A percentile compares a stretch with the other conserved stretches of the same genome.
Evolutionary conservation across 306 rosid genomes (phyloP).

Genomic region (Urtica urens): DNA sequence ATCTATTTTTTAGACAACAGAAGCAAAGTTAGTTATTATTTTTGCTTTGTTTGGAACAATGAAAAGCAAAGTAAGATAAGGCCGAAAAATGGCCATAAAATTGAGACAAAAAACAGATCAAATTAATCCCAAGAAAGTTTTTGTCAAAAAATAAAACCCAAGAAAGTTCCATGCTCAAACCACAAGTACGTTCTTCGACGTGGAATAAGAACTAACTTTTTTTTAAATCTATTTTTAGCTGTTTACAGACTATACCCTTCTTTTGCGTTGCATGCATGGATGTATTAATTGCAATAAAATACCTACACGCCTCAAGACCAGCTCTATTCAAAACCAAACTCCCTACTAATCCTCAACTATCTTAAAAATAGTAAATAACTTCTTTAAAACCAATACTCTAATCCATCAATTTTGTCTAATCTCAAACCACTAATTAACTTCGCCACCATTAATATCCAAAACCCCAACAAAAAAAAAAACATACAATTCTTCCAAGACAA

Average conservation of each 20-base stretch:
- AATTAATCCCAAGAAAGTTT: no score
- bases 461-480: not conserved
- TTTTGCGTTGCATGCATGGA: not conserved
- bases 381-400: slow-evolving; percentile 12
- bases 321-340: slow-evolving; percentile 24
- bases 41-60: no score
- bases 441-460: not conserved
- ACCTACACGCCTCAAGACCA: slow-evolving; percentile 15
- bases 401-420: not conserved
- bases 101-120: no score
- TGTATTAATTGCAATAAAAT: not conserved
- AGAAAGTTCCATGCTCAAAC: no score
- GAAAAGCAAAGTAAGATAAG: no score
- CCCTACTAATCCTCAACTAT: slow-evolving; percentile 1
- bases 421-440: not conserved
- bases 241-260: no score
- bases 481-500: not conserved
- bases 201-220: not conserved
- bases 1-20: no score
- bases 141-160: no score
- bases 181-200: no score
- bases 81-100: no score
- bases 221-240: no score
- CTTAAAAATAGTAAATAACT: slow-evolving; percentile 15
- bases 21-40: no score